Percentiles rank a stretch among this genome's conserved stretches.
These are phyloP conservation scores for Phytophthora macrochlamydospora DNA, from an alignment of 352 stramenopile species.

Conservation along the genomic window DNA sequence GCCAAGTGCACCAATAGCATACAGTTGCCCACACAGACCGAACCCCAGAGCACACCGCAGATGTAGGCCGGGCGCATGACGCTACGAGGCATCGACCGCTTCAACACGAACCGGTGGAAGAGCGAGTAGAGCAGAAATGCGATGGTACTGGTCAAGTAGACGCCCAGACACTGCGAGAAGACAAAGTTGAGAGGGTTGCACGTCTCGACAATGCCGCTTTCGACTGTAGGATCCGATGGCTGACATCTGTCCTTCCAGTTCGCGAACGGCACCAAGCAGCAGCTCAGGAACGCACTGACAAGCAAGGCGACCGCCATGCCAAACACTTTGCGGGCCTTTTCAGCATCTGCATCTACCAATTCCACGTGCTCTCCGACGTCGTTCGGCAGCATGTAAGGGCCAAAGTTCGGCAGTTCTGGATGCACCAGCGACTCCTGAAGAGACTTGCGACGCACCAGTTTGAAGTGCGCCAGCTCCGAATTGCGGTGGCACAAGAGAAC, in stretches of 20 bases:
- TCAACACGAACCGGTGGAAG: conserved; percentile 80
- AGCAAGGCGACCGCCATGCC: conserved; percentile 70
- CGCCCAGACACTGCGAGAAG: conserved; percentile 83
- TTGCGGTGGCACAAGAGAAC: conserved; percentile 45
- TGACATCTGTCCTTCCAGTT: conserved; percentile 74
- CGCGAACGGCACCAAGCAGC: conserved; percentile 78
- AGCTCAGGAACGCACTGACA: conserved; percentile 72
- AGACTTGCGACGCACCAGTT: conserved; percentile 44
- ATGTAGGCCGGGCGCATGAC: conserved; percentile 84
- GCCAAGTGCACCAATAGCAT: conserved; percentile 71
- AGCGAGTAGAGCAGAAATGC: conserved; percentile 80
- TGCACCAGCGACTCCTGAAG: conserved; percentile 66
- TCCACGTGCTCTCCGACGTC: conserved; percentile 64
- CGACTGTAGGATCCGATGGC: conserved; percentile 29
- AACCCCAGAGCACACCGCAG: conserved; percentile 78
- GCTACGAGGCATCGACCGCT: conserved; percentile 77
- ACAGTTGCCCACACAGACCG: conserved; percentile 70
- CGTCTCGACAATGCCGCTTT: conserved; percentile 46
- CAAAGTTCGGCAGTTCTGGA: conserved; percentile 83
- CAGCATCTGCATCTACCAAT: conserved; percentile 49
- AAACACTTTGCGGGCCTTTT: conserved; percentile 64
- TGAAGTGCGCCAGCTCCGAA: conserved; percentile 10
- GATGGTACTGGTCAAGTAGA: conserved; percentile 80
- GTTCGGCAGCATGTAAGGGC: conserved; percentile 74
- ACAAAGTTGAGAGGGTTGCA: conserved; percentile 86